phyloP scores from a whole-genome alignment of 805 yeast genomes.

The Clavispora fructus region DNA sequence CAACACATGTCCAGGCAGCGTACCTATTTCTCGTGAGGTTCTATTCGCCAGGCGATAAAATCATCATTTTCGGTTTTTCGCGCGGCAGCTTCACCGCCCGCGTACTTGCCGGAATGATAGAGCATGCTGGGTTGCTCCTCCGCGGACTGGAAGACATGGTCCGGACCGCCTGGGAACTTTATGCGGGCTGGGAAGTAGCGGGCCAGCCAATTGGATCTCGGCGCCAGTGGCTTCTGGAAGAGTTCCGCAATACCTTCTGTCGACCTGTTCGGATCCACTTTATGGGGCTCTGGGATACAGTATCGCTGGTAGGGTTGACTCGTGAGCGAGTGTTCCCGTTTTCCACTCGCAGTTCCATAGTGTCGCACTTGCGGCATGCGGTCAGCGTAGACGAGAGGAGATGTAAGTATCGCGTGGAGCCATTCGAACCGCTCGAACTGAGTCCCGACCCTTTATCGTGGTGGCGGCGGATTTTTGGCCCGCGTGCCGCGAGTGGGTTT shows the following conservation, averaged over 20 bases:
- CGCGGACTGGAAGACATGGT: constrained; percentile 53
- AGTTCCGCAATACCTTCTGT: constrained; percentile 52
- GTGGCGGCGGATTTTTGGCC: constrained; percentile 3
- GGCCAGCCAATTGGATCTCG: constrained; percentile 2
- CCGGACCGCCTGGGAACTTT: constrained; percentile 58
- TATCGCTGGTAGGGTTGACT: constrained; percentile 59
- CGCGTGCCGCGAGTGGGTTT: constrained; percentile 1
- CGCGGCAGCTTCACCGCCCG: constrained; percentile 67
- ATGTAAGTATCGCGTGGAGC: constrained; percentile 42
- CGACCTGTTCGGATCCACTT: constrained; percentile 44
- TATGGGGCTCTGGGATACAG: constrained; percentile 67
- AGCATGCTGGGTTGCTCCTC: constrained; percentile 54
- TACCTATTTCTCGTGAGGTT: constrained; percentile 47
- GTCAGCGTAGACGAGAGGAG: constrained; percentile 64
- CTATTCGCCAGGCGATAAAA: constrained; percentile 46
- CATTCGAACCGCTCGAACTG: constrained; percentile 24
- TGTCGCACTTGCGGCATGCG: constrained; percentile 61
- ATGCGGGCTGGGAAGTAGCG: constrained; percentile 47
- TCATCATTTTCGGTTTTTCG: constrained; percentile 54
- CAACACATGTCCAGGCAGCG: constrained; percentile 53
- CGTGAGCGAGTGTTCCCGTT: constrained; percentile 57
- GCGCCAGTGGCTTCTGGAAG: constrained; percentile 40
- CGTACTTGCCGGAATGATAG: constrained; percentile 61
- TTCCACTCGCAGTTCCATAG: constrained; percentile 22
- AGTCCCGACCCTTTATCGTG: constrained; percentile 9